phyloP scores from a whole-genome alignment of 345 rosid species.

The Lumnitzera littorea region DNA sequence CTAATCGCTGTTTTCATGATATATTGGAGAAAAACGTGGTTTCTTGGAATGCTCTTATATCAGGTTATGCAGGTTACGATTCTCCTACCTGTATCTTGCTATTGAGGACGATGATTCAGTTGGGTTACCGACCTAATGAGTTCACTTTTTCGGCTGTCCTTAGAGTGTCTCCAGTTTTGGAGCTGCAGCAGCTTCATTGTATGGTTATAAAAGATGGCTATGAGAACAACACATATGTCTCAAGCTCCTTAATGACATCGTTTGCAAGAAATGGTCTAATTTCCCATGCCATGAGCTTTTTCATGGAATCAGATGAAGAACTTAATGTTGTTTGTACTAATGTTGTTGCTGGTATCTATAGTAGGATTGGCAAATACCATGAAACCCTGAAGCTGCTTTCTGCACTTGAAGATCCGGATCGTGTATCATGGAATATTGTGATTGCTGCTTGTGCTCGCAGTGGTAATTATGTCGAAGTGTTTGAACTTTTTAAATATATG shows the following conservation, averaged over 20 bases:
- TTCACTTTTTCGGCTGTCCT: conserved; percentile 65
- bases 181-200: conserved; percentile 61
- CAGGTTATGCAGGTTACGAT: conserved; percentile 45
- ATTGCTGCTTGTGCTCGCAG: conserved; percentile 68
- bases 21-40: conserved; percentile 56
- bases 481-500: conserved; percentile 59
- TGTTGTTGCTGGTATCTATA: conserved; percentile 58
- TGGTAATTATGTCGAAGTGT: conserved; percentile 41
- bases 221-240: conserved; percentile 46
- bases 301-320: conserved; percentile 23
- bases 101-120: conserved; percentile 47
- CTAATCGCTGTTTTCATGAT: conserved; percentile 44
- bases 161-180: conserved; percentile 25
- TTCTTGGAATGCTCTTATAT: conserved; percentile 77
- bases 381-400: conserved; percentile 59
- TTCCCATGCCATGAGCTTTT: conserved; percentile 43
- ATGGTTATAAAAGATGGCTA: conserved; percentile 59
- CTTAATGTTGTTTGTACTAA: conserved; percentile 40
- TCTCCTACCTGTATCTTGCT: conserved; percentile 27
- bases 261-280: conserved; percentile 55
- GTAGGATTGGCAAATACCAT: conserved; percentile 50
- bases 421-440: conserved; percentile 74
- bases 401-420: conserved; percentile 60
- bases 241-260: conserved; percentile 63
- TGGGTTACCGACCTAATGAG: conserved; percentile 58